Base-by-base conservation (phyloP, 805 yeast genomes). In the Groenewaldozyma salmanticensis region DNA sequence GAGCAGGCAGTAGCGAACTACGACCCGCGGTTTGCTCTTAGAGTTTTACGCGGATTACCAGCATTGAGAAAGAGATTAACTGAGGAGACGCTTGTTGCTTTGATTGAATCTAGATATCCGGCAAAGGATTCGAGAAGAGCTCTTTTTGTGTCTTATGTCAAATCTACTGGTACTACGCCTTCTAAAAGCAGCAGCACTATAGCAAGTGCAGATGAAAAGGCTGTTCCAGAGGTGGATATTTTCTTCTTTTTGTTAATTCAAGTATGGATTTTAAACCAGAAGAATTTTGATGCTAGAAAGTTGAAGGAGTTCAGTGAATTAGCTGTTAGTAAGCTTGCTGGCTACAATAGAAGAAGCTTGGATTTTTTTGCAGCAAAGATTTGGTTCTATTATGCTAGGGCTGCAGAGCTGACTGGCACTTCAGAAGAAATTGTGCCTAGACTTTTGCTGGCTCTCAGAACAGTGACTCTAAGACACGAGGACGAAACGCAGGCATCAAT, bases 391-490 rank as follows among this genome's bases (percentile, higher is more conserved):
- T 72, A 83, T 51, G 72, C 80, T 35, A 76, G 94, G 61, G 74
- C 87, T 1, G 75, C 77, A 50, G 97, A 90, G 65, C 64, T 79
- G 42, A 41, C 51, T 11, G 55, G 52, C 29, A 50, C 57, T 33
- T 65, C 77, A 50, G 65, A 70, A 38, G 61, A 74, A n/a, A 66
- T 84, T 40, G 75, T 94, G 58, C 73, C 85, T 4, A 76, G 72
- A 32, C 69, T 90, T 58, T 74, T 86, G 60, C 64, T 70, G 18
- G 85, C 82, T 7, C 70, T 92, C 53, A 78, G 96, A 64, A 81
- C 92, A 3, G 87, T 96, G 2, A 78, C 95, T 16, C 72, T 92
- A 50, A 80, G 95, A 53, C 96, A 90, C 57, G 96, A 92, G 59
- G 72, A 74, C 43, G 98, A 92, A 63, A 86, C 96, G 0, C 82